Base-by-base conservation (phyloP, 257 asterid species). In the Plantago ovata region DNA sequence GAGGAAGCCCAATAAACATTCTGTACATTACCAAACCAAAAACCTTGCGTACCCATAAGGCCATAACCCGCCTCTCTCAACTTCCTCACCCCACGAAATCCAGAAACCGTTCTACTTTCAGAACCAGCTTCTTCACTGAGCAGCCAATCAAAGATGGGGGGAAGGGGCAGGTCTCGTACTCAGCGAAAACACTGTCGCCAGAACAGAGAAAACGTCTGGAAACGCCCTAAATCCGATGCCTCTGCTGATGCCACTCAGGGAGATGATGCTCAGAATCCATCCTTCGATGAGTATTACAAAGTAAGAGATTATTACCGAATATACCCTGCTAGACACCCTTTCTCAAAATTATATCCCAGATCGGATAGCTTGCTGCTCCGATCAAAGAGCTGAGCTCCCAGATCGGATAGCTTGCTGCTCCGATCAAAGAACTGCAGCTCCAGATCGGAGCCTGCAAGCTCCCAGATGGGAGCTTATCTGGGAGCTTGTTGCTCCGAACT, bases 111-210 rank as follows among this genome's bases (percentile, higher is more conserved):
- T 54, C n/a, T 14, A 3, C 24, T 15, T 13, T 15, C 60, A 36
- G 3, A 10, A 33, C 28, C 60, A 32, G 14, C 60, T 14, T 15
- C 13, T 28, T 38, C 46, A 0, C n/a, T 45, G 36, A 21, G 21
- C 55, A 32, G 9, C 10, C 21, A 15, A 61, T 39, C 13, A 20
- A 13, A n/a, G n/a, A 91, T 83, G 96, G 95, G 98, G 19, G 87
- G 95, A 4, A 75, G 94, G 48, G 86, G 96, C 45, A 93, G 83
- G 79, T 81, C 93, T 32, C 94, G 99, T 12, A 93, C 99, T 58
- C 99, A 89, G 81, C 75, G 97, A 65, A 93, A 84, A 14, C 96
- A 93, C 81, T 93, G 89, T 59, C 67, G 78, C 43, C 81, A 93
- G 65, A 69, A 69, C 80, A 76, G 97, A 66, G 96, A 93, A 59